Evolutionary conservation across 1,139 yeast genomes (phyloP), one percentile per base, ranked within the genome.

Genomic region (Geotrichum fermentans): DNA sequence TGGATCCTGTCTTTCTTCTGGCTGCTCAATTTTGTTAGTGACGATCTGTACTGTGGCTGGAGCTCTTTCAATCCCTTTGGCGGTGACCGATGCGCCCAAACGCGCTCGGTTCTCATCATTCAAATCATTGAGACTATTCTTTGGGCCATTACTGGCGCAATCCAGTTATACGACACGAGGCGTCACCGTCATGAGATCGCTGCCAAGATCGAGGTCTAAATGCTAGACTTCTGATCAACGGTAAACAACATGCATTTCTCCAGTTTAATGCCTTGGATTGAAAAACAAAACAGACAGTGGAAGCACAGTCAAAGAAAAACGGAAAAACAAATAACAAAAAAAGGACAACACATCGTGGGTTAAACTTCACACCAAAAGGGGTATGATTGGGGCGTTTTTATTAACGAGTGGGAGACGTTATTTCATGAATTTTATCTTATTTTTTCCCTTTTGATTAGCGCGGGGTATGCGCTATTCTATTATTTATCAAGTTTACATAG

Each of bases 41-140:
- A 28, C 26, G 20, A 35, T 18, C 51, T 63, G 21, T 26, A 59
- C 13, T 64, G 67, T 46, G 55, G 55, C 17, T 64, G 67, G 66
- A 38, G 55, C 5, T 53, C 66, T 6, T 63, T 64, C 55, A 62
- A 64, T 42, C 67, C 67, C 16, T 64, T 64, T 54, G 65, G 65
- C 16, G 50, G 58, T 29, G 54, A 57, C 45, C 54, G 56, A 41
- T 64, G 67, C 43, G 63, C 64, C 13, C 67, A 64, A 48, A 56
- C 61, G 21, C 52, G 67, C 39, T 59, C 65, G 16, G 64, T 62
- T 13, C 52, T 63, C 30, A 53, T 62, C 35, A 54, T 62, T 37
- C 61, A 60, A 47, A 59, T 64, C 44, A 56, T 64, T 13, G 52
- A 58, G 13, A 55, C 58, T 10, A 54, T 57, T 16, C 48, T 63